Base-by-base conservation (phyloP, 257 asterid species). In the Knoxia roxburghii region DNA sequence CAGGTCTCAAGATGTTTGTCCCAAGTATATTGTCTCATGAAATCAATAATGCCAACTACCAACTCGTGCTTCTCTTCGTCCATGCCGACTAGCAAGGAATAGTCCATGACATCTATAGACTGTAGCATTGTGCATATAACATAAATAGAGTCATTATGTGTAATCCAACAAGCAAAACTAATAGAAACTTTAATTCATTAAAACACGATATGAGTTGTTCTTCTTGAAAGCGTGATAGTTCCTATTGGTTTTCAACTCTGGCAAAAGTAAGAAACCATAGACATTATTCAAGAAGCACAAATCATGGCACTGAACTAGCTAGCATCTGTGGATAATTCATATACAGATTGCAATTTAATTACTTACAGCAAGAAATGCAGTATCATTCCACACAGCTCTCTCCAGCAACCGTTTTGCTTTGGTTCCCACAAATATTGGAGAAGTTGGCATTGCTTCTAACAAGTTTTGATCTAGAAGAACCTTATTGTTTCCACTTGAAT, bases 11-110 rank as follows among this genome's bases (percentile, higher is more conserved):
- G 88, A 74, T 88, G 96, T 77, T 88, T 88, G 84, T 88, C 93
- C 96, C 96, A 88, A n/a, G 93, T 88, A 37, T 88, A 88, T 71
- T 88, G 96, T 69, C 96, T 77, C 96, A 88, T 88, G 81, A 88
- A 88, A 75, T 88, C 96, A 48, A 88, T 88, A 13, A 88, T 86
- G 57, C 96, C 96, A 15, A 88, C 77, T 56, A 86, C 93, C 64
- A 88, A 77, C 71, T 88, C 93, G 15, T 82, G 84, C 54, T 84
- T 86, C 61, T 88, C 96, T 70, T 84, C 93, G 27, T 88, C 96
- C 72, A 88, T 71, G 1, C 96, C 96, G 73, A 88, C 96, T 46
- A 88, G 85, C 13, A 88, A 77, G 2, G 96, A 88, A 78, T 88
- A 88, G 81, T 88, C 96, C 96, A 88, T 88, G 65, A 88, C 96